Evolutionary conservation across 306 rosid genomes (phyloP), one percentile per base, ranked within the genome.

Genomic region (Fragaria vesca): DNA sequence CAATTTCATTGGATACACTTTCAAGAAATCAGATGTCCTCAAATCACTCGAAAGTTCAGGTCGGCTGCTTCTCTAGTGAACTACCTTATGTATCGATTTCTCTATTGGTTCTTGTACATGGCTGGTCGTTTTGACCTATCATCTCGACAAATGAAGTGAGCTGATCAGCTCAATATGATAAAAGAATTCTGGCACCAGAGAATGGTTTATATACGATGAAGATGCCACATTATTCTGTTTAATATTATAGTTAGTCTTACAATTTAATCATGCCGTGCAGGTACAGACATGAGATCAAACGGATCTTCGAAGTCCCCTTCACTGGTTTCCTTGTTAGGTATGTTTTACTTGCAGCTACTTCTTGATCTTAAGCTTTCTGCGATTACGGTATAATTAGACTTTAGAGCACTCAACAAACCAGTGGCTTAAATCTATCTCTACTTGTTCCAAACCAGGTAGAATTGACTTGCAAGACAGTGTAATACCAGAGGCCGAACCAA

Each of bases 1-100:
- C 78, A 96, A 96, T 79, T 96, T 96, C 89, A 96, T 96, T 67
- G 99, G 98, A 79, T 96, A 88, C 84, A 96, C 98, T 69, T 96
- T 73, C 69, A 93, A 91, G 85, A 93, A 96, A 71, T 96, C 99
- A 12, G 97, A 93, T 79, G 86, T 91, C 73, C 88, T 85, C 78
- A 90, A 86, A 85, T 88, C 99, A 51, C 91, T 91, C 74, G 99
- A 90, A 84, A 83, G 79, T 84, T 85, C 98, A 80, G 98, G 99
- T 93, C 60, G 55, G 86, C 82, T 75, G 42, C 73, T 79, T 72
- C 75, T 51, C 48, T 18, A 48, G 42, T 32, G 82, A 69, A 47
- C 52, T 79, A 70, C 71, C 50, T 47, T 18, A 75, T 17, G 57
- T 20, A 34, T 51, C 8, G 17, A 12, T 24, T 34, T 28, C 32